A percentile compares a stretch with the other conserved stretches of the same genome.
These are phyloP conservation scores for Quercus agrifolia DNA, from an alignment of 306 rosid species.

Conservation along the genomic window DNA sequence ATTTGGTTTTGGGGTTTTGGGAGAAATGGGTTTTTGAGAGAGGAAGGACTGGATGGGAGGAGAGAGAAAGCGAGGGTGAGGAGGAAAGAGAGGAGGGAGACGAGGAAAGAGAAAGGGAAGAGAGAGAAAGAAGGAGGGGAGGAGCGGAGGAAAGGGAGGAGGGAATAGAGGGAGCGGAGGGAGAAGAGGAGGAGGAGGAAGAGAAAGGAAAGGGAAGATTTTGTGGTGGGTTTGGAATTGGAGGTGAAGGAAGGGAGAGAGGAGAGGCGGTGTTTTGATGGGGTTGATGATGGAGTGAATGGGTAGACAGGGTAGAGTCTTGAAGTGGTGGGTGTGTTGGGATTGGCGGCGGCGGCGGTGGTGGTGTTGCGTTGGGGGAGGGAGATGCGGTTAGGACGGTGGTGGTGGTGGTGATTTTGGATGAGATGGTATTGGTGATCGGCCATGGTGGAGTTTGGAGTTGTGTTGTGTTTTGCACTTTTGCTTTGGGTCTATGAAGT, in stretches of 20 bases:
- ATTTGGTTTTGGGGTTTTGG: slow-evolving; percentile 32
- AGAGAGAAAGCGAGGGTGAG: slow-evolving; percentile 49
- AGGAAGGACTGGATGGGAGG: slow-evolving; percentile 29
- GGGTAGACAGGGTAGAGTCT: slow-evolving; percentile 45
- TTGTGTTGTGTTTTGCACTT: background rate
- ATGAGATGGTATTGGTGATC: slow-evolving; percentile 40
- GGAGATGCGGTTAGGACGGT: slow-evolving; percentile 74
- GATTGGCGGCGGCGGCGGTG: slow-evolving; percentile 3
- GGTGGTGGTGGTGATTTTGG: slow-evolving; percentile 38
- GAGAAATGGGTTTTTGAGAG: slow-evolving; percentile 42
- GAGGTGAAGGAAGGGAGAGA: slow-evolving; percentile 38
- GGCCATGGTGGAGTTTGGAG: slow-evolving; percentile 47
- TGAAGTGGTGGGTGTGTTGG: slow-evolving; percentile 26
- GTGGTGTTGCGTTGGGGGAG: slow-evolving; percentile 51
- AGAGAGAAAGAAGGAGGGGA: slow-evolving; percentile 77
- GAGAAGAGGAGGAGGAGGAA: slow-evolving; percentile 68
- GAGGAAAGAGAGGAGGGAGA: slow-evolving; percentile 54
- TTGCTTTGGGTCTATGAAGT: background rate
- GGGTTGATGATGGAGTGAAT: slow-evolving; percentile 52
- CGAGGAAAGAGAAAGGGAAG: slow-evolving; percentile 73
- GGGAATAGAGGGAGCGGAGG: slow-evolving; percentile 66
- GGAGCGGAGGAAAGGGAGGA: slow-evolving; percentile 76
- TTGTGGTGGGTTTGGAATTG: slow-evolving; percentile 30
- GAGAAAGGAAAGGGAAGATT: slow-evolving; percentile 62
- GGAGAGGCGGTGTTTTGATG: slow-evolving; percentile 62